Percentiles rank a stretch among this genome's conserved stretches.
Evolutionary conservation across 192 early-diverging fungal species (phyloP).

Genomic region (Coemansia sp.): DNA sequence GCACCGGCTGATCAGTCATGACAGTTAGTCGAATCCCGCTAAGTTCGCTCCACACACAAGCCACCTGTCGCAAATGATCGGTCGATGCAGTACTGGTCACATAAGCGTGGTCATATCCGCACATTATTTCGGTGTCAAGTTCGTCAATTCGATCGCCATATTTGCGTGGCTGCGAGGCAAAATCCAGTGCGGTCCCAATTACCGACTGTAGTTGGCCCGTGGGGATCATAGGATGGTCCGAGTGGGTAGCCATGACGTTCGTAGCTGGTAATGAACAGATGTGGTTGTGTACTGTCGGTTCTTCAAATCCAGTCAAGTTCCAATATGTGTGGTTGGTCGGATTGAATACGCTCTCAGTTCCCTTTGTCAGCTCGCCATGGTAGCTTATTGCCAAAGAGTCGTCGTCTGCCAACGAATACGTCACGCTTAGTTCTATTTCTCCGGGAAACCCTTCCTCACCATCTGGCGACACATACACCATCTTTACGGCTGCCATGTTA

Average conservation of each 20-base stretch:
- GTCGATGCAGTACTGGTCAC: constrained; percentile 32
- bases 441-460: constrained; percentile 85
- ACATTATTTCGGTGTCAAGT: constrained; percentile 53
- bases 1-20: constrained; percentile 68
- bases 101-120: constrained; percentile 87
- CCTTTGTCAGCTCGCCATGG: constrained; percentile 45
- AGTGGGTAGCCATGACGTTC: constrained; percentile 58
- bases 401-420: constrained; percentile 62
- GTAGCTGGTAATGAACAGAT: constrained; percentile 57
- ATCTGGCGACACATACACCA: constrained; percentile 65
- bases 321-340: constrained; percentile 90
- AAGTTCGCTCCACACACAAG: constrained; percentile 56
- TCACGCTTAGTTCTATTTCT: constrained; percentile 59
- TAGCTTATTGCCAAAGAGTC: constrained; percentile 58
- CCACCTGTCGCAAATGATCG: constrained; percentile 45
- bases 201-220: constrained; percentile 65
- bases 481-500: constrained; percentile 32
- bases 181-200: constrained; percentile 49
- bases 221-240: constrained; percentile 64
- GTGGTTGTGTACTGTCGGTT: constrained; percentile 56
- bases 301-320: constrained; percentile 74
- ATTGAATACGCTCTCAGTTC: constrained; percentile 65
- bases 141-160: constrained; percentile 59
- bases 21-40: constrained; percentile 67
- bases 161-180: constrained; percentile 59